These are phyloP conservation scores for Adansonia grandidieri DNA, from an alignment of 441 rosid species.

Conservation along the genomic window DNA sequence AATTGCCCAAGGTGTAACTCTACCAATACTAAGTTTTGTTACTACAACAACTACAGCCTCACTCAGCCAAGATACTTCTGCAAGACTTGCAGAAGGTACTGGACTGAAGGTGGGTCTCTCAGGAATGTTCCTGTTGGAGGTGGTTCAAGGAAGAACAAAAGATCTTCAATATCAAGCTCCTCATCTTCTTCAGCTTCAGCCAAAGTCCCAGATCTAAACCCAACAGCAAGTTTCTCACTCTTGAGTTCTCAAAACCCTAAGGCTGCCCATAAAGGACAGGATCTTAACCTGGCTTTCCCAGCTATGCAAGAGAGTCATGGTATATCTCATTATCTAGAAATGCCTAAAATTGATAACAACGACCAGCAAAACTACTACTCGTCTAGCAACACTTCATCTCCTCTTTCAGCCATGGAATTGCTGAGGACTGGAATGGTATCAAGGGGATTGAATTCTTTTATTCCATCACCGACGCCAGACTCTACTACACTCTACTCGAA, in stretches of 20 bases:
- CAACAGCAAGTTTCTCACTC: conserved; percentile 55
- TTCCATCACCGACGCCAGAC: conserved; percentile 55
- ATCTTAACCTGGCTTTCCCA: conserved; percentile 72
- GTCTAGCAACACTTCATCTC: no score
- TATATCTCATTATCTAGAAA: conserved; percentile 46
- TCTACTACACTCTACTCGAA: conserved; percentile 53
- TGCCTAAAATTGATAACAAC: conserved; percentile 47
- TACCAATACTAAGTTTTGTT: conserved; percentile 83
- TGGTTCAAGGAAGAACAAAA: conserved; percentile 88
- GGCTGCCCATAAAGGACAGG: conserved; percentile 52
- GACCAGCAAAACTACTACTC: conserved; percentile 43
- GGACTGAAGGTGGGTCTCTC: no score
- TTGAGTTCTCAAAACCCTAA: conserved; percentile 63
- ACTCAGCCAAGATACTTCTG: no score
- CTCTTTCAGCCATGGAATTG: conserved; percentile 68
- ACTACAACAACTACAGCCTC: conserved; percentile 51
- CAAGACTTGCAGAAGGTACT: no score
- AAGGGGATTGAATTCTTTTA: conserved; percentile 49
- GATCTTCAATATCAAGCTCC: conserved; percentile 47
- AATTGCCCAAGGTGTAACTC: conserved; percentile 89
- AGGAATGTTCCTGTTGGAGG: conserved; percentile 96
- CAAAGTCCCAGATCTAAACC: conserved; percentile 75
- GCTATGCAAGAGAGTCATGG: conserved; percentile 50
- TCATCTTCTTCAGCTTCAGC: conserved; percentile 44
- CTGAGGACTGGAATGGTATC: conserved; percentile 61